Evolutionary conservation across 768 basidiomycete genomes (phyloP).

Genomic region (Hygrocybe coccinea): DNA sequence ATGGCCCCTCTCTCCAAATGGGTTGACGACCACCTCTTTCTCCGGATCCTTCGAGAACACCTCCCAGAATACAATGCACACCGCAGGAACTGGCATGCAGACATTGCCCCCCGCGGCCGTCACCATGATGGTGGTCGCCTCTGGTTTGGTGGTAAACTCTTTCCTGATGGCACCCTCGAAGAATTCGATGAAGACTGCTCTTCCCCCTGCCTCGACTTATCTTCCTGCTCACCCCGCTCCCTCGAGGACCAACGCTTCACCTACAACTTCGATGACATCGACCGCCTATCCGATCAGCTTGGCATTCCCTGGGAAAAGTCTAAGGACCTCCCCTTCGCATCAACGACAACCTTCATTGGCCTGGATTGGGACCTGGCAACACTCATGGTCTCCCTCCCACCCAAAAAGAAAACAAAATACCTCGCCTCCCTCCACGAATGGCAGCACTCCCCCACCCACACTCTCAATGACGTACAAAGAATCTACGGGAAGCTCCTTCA

Average conservation of each 20-base stretch:
- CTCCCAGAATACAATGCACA: conserved; percentile 24
- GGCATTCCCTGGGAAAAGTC: conserved; percentile 22
- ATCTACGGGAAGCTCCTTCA: conserved; percentile 41
- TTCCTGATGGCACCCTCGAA: conserved; percentile 14
- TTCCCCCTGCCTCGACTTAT: conserved; percentile 19
- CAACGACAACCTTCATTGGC: conserved; percentile 10
- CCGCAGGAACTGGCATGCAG: conserved; percentile 5
- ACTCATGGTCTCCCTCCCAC: conserved; percentile 18
- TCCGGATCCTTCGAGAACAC: conserved; percentile 19
- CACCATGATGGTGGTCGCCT: conserved; percentile 14
- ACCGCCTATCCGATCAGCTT: conserved; percentile 25
- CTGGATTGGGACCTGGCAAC: conserved; percentile 21
- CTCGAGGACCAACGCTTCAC: conserved; percentile 14
- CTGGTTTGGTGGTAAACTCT: conserved; percentile 24
- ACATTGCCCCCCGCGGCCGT: conserved; percentile 12
- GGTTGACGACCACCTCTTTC: conserved; percentile 32
- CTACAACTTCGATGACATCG: conserved; percentile 31
- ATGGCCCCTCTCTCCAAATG: conserved; percentile 28
- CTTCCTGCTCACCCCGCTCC: conserved; percentile 15
- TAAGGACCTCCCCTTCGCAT: conserved; percentile 22
- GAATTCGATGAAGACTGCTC: conserved; percentile 33
- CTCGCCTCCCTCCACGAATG: conserved; percentile 24
- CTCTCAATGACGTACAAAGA: conserved; percentile 29
- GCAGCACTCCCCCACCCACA: conserved; percentile 20
- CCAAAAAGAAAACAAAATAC: conserved; percentile 19